These are phyloP conservation scores for Podila epigama DNA, from an alignment of 192 early-diverging fungal species.

Conservation along the genomic window DNA sequence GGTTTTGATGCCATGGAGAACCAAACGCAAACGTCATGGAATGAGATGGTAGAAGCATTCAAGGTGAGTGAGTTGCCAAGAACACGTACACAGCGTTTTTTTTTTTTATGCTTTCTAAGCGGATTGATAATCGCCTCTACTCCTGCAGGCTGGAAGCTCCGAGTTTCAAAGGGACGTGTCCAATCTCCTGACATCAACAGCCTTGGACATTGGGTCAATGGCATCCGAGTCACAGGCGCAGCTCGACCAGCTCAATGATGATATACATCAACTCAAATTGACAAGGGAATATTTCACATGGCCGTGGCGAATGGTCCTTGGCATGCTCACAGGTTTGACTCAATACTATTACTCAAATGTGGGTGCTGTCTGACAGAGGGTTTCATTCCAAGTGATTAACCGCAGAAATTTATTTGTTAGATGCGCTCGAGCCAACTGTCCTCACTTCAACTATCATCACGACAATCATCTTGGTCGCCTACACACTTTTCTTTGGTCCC, in stretches of 20 bases:
- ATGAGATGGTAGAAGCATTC: background rate
- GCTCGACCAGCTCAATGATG: slow-evolving; percentile 7
- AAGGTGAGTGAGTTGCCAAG: background rate
- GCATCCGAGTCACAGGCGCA: slow-evolving; percentile 9
- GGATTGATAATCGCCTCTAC: background rate
- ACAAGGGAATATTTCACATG: background rate
- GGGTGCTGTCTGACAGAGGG: too few species aligned
- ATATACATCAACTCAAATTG: slow-evolving; percentile 2
- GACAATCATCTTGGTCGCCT: background rate
- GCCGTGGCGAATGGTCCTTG: background rate
- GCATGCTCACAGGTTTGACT: background rate
- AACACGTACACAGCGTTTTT: background rate
- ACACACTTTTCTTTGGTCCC: background rate
- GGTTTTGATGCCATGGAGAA: background rate
- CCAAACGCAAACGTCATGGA: background rate
- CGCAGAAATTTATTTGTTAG: too few species aligned
- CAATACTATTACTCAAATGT: too few species aligned
- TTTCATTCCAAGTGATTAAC: too few species aligned
- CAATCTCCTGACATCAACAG: background rate
- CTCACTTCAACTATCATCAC: background rate
- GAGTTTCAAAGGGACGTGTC: background rate
- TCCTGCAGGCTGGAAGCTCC: background rate
- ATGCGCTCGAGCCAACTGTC: background rate
- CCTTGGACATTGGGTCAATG: background rate
- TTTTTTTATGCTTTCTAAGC: too few species aligned